Percentiles rank a stretch among this genome's conserved stretches.
phyloP scores from a whole-genome alignment of 768 basidiomycete genomes.

The Cystoderma amianthinum region DNA sequence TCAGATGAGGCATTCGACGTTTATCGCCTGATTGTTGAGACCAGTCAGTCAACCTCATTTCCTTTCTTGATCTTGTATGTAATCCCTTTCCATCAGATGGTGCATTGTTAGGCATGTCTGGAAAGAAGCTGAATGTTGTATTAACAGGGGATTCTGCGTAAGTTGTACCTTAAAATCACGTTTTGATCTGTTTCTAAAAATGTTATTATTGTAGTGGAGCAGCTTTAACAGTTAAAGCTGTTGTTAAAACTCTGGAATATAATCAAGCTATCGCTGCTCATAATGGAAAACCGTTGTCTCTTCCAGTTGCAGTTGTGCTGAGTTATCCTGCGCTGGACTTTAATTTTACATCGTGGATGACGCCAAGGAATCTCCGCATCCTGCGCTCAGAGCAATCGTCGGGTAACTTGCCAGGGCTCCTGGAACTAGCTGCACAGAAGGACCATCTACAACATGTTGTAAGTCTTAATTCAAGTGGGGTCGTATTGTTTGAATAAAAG shows the following conservation, averaged over 20 bases:
- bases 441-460: conserved; percentile 82
- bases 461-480: conserved; percentile 8
- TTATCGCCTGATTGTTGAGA: conserved; percentile 76
- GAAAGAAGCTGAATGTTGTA: conserved; percentile 70
- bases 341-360: conserved; percentile 98
- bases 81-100: conserved; percentile 39
- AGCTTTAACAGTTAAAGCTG: conserved; percentile 76
- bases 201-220: conserved; percentile 58
- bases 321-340: conserved; percentile 94
- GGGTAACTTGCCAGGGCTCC: conserved; percentile 68
- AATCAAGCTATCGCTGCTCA: conserved; percentile 21
- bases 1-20: conserved; percentile 93
- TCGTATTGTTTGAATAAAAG: conserved; percentile 4
- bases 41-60: conserved; percentile 27
- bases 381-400: conserved; percentile 85
- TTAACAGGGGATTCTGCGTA: conserved; percentile 96
- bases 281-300: conserved; percentile 41
- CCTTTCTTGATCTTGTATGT: not conserved
- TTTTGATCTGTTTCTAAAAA: conserved; percentile 3
- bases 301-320: conserved; percentile 78
- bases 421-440: conserved; percentile 68
- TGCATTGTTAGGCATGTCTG: conserved; percentile 79
- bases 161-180: conserved; percentile 22
- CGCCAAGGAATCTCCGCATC: conserved; percentile 73
- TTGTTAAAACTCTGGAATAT: conserved; percentile 79